These are phyloP conservation scores for Populus euphratica DNA, from an alignment of 345 rosid genomes.

Conservation along the genomic window DNA sequence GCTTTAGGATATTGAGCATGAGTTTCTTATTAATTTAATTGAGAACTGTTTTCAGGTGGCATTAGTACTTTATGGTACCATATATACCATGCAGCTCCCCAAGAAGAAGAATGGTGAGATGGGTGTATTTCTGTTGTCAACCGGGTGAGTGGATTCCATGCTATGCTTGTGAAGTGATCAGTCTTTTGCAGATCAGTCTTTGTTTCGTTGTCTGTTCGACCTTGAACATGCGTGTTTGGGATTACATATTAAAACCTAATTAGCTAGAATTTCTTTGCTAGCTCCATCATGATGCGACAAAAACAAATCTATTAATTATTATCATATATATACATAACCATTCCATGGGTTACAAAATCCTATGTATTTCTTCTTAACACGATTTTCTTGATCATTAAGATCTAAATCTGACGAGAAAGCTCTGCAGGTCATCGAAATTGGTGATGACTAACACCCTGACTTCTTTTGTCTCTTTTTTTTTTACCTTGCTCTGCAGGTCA, in stretches of 20 bases:
- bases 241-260: constrained; percentile 8
- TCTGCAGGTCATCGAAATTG: background rate
- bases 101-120: background rate
- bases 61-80: background rate
- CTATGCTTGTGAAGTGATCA: constrained; percentile 41
- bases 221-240: constrained; percentile 21
- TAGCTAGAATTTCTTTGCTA: background rate
- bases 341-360: no score
- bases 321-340: no score
- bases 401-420: background rate
- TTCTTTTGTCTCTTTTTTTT: background rate
- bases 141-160: constrained; percentile 54
- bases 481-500: no score
- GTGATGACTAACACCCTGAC: no score
- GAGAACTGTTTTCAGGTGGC: constrained; percentile 7
- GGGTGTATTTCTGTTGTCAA: background rate
- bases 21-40: background rate
- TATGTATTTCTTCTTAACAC: no score
- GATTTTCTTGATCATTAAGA: no score
- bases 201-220: constrained; percentile 61
- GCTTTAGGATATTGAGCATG: background rate
- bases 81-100: background rate
- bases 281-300: background rate
- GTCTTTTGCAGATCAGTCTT: constrained; percentile 38
- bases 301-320: background rate